Percentiles rank a stretch among this genome's conserved stretches.
These are phyloP conservation scores for Schizophyllum commune DNA, from an alignment of 1,284 basidiomycete genomes.

Conservation along the genomic window DNA sequence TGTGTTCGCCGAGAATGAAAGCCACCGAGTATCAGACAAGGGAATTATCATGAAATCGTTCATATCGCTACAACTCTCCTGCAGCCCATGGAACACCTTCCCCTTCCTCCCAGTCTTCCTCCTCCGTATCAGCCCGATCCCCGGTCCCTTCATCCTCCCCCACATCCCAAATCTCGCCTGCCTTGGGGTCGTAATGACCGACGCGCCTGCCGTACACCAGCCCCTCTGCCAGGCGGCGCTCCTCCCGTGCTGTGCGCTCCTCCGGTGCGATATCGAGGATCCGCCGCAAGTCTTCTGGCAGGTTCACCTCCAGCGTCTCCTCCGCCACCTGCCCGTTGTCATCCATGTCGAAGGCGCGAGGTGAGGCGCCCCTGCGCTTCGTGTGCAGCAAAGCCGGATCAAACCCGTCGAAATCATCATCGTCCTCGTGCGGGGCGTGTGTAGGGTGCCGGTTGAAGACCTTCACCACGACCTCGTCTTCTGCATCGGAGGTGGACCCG, in stretches of 20 bases:
- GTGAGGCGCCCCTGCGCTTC: conserved; percentile 1
- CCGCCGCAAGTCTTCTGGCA: conserved; percentile 58
- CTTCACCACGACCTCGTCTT: conserved; percentile 31
- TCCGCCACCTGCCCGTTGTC: conserved; percentile 13
- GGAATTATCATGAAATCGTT: neutral
- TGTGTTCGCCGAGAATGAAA: neutral
- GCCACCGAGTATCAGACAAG: neutral
- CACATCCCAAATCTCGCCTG: conserved; percentile 69
- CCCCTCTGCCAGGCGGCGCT: conserved; percentile 48
- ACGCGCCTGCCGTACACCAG: conserved; percentile 52
- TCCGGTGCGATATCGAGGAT: conserved; percentile 52
- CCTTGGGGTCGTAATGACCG: conserved; percentile 53
- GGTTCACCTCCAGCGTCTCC: conserved; percentile 41
- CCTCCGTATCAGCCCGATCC: conserved; percentile 28
- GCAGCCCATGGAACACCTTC: conserved; percentile 74
- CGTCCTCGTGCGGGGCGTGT: conserved; percentile 21
- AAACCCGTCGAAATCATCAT: conserved; percentile 30
- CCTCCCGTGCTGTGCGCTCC: conserved; percentile 30
- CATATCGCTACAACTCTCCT: conserved; percentile 48
- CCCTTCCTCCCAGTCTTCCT: conserved; percentile 74
- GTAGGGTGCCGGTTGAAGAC: conserved; percentile 21
- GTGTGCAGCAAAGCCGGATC: conserved; percentile 13
- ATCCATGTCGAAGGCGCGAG: conserved; percentile 2
- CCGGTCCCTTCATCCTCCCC: conserved; percentile 46
- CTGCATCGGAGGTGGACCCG: conserved; percentile 9